These are phyloP conservation scores for Mortierella sp. DNA, from an alignment of 371 early-diverging fungal genomes.

Conservation along the genomic window DNA sequence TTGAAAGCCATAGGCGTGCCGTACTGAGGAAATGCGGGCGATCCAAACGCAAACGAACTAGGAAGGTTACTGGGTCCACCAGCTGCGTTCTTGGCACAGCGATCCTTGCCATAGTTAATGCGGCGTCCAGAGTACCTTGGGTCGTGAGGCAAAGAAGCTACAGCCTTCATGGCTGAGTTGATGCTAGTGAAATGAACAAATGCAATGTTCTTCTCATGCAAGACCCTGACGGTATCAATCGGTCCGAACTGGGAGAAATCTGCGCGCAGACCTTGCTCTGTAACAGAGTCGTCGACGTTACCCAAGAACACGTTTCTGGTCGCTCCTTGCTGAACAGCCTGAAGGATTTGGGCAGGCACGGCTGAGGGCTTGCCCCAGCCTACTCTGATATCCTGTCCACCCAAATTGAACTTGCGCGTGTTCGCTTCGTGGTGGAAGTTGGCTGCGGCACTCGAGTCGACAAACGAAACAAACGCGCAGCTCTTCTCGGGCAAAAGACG, in stretches of 20 bases:
- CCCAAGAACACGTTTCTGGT: constrained; percentile 85
- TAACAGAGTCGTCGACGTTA: constrained; percentile 66
- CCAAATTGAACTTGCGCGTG: constrained; percentile 45
- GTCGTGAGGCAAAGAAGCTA: constrained; percentile 65
- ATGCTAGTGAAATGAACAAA: constrained; percentile 86
- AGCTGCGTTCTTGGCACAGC: constrained; percentile 64
- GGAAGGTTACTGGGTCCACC: constrained; percentile 9
- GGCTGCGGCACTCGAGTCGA: constrained; percentile 74
- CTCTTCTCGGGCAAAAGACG: constrained; percentile 81
- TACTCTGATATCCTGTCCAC: constrained; percentile 51
- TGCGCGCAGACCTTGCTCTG: constrained; percentile 62
- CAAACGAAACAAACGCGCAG: constrained; percentile 85
- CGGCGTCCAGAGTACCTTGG: constrained; percentile 64
- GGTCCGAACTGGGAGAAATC: constrained; percentile 75
- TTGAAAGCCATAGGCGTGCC: constrained; percentile 38
- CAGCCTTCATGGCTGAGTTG: constrained; percentile 77
- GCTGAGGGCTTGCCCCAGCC: constrained; percentile 84
- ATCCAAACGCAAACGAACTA: constrained; percentile 24
- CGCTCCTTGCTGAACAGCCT: constrained; percentile 76
- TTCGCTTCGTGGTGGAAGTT: constrained; percentile 66
- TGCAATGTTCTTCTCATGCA: constrained; percentile 78
- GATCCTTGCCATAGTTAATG: constrained; percentile 83
- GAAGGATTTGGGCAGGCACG: constrained; percentile 60
- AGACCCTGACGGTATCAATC: constrained; percentile 78
- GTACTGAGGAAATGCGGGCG: constrained; percentile 15